Base-by-base conservation (phyloP, 495 filamentous ascomycete genomes). In the Aspergillus hancockii region DNA sequence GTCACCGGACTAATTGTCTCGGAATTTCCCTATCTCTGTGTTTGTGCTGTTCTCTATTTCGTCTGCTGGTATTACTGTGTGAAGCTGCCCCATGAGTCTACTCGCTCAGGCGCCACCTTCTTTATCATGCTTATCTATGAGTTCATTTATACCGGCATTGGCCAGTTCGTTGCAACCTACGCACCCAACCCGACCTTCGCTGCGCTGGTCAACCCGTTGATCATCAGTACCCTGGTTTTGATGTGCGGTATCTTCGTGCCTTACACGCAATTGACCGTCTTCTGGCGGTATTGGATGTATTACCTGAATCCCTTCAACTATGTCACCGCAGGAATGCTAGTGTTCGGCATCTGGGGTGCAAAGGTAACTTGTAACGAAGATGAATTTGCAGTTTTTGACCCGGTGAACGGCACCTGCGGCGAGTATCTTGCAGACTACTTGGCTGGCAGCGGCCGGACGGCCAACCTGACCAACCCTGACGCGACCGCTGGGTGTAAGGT, bases 251-350 rank as follows among this genome's bases (percentile, higher is more conserved):
- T 78, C 9, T 59, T 76, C 45, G 73, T 77, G 7, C 74, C 74
- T 2, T 74, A 77, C 45, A 46, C 49, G 0, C 70, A 78, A 50
- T 86, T 89, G 23, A 73, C 78, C 23, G 81, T 70, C 4, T 79
- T 90, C 58, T 88, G 88, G 59, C 74, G 82, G 19, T 92, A 91
- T 81, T 91, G 88, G 89, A 87, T 89, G 61, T 91, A 91, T 71
- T 85, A 79, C 54, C 71, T 90, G 59, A 87, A 85, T 31, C 88
- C 89, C 6, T 84, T 90, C 65, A 88, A 85, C 19, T 91, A 92
- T 59, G 70, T 89, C 8, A 83, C 87, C 18, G 71, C 67, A 51
- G 78, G 76, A 47, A 76, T 87, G 71, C 54, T 87, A 19, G 75
- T 81, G 0, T 73, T 72, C 1, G 76, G 68, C 4, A 68, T 88